phyloP scores from a whole-genome alignment of 129 eudicot genomes.

The Erigeron canadensis region DNA sequence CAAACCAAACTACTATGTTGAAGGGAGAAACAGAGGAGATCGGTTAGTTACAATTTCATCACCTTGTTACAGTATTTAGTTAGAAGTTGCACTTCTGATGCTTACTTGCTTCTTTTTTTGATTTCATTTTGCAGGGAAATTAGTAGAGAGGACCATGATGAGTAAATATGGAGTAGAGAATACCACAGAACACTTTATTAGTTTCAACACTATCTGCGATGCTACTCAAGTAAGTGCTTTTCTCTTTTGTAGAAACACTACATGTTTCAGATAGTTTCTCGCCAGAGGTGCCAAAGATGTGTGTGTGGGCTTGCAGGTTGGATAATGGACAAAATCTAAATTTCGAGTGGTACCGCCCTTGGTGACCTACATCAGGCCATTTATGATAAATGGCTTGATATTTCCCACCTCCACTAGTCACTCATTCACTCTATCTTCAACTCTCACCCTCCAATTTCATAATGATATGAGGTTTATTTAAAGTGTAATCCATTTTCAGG shows the following conservation, averaged over 20 bases:
- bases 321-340: too few species aligned
- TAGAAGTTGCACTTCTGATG: conserved; percentile 10
- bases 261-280: too few species aligned
- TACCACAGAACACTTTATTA: conserved; percentile 67
- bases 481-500: conserved; percentile 33
- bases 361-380: too few species aligned
- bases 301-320: too few species aligned
- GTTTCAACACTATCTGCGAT: conserved; percentile 93
- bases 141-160: conserved; percentile 90
- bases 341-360: too few species aligned
- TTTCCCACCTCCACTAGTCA: background rate
- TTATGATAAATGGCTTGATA: background rate
- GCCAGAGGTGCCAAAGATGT: background rate
- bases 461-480: conserved; percentile 1
- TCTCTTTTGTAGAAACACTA: background rate
- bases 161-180: conserved; percentile 77
- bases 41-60: conserved; percentile 40
- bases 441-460: background rate
- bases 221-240: conserved; percentile 73
- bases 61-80: background rate
- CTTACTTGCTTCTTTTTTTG: background rate
- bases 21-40: conserved; percentile 96
- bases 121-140: conserved; percentile 44
- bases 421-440: background rate
- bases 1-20: conserved; percentile 91